Conservation (phyloP, 164 flowering plant species). For the Warburgia ugandensis region DNA sequence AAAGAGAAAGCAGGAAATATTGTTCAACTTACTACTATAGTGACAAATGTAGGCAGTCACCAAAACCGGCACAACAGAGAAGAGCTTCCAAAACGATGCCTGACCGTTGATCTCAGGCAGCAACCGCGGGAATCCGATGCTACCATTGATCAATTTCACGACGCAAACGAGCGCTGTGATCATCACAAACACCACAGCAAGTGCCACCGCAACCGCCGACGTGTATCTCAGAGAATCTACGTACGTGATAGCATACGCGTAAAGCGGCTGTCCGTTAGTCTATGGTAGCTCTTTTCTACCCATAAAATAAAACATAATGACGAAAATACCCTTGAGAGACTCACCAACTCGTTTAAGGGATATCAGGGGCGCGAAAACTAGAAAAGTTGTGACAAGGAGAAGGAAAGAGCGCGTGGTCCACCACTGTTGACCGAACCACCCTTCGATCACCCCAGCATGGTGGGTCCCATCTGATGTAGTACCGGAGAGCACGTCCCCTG, state of each 20-base stretch:
- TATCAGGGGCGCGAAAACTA: conserved; percentile 58
- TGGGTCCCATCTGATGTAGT: conserved; percentile 48
- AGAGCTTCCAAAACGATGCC: conserved; percentile 68
- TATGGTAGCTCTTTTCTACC: not conserved
- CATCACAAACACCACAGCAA: conserved; percentile 66
- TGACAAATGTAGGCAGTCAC: conserved; percentile 80
- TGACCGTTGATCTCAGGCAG: conserved; percentile 41
- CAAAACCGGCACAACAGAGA: conserved; percentile 55
- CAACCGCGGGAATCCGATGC: conserved; percentile 44
- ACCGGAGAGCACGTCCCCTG: conserved; percentile 91
- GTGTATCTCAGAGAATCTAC: conserved; percentile 74
- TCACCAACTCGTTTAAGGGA: conserved; percentile 73
- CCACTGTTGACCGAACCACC: conserved; percentile 80
- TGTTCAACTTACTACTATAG: conserved; percentile 51
- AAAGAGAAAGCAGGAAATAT: not conserved
- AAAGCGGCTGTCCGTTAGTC: not conserved
- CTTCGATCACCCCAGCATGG: conserved; percentile 70
- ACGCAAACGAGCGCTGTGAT: conserved; percentile 46
- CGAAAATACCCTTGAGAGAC: no score
- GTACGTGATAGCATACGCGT: not conserved
- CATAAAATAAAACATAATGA: not conserved
- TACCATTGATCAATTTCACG: conserved; percentile 39
- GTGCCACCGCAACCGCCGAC: conserved; percentile 64
- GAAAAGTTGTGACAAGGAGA: conserved; percentile 51
- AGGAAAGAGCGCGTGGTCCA: conserved; percentile 58